A percentile compares a stretch with the other conserved stretches of the same genome.
phyloP scores from a whole-genome alignment of 176 grass and related monocot species.

The Aechmea fasciata region DNA sequence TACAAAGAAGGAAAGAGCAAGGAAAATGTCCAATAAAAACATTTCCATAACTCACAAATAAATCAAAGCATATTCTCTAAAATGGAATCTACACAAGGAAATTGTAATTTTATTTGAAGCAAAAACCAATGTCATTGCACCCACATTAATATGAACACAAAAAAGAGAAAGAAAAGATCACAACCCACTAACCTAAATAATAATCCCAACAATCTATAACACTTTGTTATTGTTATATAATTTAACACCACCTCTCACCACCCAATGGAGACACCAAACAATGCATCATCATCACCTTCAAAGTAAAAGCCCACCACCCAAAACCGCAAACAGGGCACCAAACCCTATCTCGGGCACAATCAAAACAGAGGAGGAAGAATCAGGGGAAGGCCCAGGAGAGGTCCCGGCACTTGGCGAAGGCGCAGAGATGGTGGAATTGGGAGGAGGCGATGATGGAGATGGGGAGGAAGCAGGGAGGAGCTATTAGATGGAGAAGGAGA shows the following conservation, averaged over 20 bases:
- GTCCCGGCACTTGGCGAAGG: background rate
- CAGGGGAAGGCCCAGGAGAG: background rate
- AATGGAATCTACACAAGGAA: too few species aligned
- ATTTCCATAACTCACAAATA: too few species aligned
- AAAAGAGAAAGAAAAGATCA: background rate
- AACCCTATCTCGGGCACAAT: background rate
- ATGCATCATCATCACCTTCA: background rate
- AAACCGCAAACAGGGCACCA: background rate
- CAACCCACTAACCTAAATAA: background rate
- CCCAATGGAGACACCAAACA: background rate
- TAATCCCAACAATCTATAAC: background rate
- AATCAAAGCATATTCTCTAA: too few species aligned
- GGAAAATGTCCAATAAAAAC: too few species aligned
- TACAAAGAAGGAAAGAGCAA: too few species aligned
- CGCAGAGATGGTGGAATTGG: background rate
- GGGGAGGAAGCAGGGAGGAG: background rate
- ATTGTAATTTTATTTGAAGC: too few species aligned
- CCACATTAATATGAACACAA: too few species aligned
- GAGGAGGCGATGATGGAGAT: background rate
- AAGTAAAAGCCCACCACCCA: background rate
- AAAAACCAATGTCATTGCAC: too few species aligned
- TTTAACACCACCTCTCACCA: background rate
- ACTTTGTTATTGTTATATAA: background rate
- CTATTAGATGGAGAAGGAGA: background rate
- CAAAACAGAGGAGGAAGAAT: background rate